phyloP scores from a whole-genome alignment of 192 early-diverging fungal species.

The Entomortierella chlamydospora region DNA sequence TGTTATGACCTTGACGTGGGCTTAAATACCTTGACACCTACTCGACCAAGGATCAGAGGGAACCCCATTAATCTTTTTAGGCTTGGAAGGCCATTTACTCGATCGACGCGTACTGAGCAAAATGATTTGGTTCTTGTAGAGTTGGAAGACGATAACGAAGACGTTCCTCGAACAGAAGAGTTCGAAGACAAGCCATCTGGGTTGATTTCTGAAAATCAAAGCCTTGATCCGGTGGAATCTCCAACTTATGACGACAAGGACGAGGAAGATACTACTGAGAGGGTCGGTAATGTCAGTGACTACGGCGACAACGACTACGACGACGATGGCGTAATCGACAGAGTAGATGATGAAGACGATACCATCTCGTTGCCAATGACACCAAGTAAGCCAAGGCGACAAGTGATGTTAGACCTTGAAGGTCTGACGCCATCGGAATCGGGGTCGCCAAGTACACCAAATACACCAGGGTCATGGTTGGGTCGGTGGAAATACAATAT shows the following conservation, averaged over 20 bases:
- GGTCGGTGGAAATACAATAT: conserved; percentile 23
- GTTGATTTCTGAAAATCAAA: not conserved
- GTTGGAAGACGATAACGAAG: too few relatives aligned
- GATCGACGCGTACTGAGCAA: not conserved
- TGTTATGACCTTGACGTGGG: not conserved
- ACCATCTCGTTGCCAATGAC: not conserved
- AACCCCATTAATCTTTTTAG: not conserved
- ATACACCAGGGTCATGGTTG: conserved; percentile 14
- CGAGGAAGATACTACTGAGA: not conserved
- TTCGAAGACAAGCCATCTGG: not conserved
- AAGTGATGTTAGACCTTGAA: not conserved
- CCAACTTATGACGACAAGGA: too few relatives aligned
- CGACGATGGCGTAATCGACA: too few relatives aligned
- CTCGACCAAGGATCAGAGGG: not conserved
- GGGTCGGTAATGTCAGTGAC: not conserved
- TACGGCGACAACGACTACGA: not conserved
- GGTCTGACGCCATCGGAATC: not conserved
- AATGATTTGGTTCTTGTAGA: not conserved
- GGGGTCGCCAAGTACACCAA: not conserved
- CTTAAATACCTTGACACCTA: not conserved
- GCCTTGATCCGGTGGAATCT: too few relatives aligned
- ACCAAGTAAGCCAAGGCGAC: conserved; percentile 2
- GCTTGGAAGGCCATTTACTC: not conserved
- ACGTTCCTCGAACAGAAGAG: too few relatives aligned
- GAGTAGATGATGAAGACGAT: not conserved